Evolutionary conservation across 1,139 yeast species (phyloP), one percentile per base, ranked within the genome.

Genomic region (Kodamaea suecica): DNA sequence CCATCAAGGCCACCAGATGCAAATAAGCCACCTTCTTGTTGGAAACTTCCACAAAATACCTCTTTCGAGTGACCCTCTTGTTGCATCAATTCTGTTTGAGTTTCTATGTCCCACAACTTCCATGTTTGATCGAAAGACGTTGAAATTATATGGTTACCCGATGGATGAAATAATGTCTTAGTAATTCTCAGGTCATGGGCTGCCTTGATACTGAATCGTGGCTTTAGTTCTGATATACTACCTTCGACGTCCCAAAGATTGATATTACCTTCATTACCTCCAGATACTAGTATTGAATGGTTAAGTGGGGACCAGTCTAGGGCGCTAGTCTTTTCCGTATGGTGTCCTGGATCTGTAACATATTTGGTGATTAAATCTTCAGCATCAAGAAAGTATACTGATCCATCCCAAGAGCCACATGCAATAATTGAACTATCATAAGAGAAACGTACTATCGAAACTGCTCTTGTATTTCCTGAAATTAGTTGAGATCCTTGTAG

Each of bases 11-110:
- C 96, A 2, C 84, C 95, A 6, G 90, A 76, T 0, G 83, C 81
- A 8, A 83, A 54, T 4, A 92, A 55, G 3, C 92, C 68, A 1
- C 97, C 97, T 51, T 88, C 95, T 0, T 73, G 70, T 38, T 90
- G 95, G 44, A 84, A 73, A 1, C 75, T 60, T 2, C 85, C 61
- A 1, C 80, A 55, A 44, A 77, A 79, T 0, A 90, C 79, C 38
- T 80, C 92, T 47, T 78, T 81, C 1, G 87, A 67, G 51, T 92
- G 97, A 0, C 97, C 97, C 52, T 87, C 96, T 55, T 92, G 97
- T 30, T 65, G 66, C 16, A 59, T 26, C 16, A 70, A 40, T 23
- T 50, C 58, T 11, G 40, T 38, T 5, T 49, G 41, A 2, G 66
- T 73, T 8, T 63, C 61, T 1, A 78, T 44, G 55, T 92, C 97